phyloP scores from a whole-genome alignment of 805 yeast species.

The Starmerella powellii region DNA sequence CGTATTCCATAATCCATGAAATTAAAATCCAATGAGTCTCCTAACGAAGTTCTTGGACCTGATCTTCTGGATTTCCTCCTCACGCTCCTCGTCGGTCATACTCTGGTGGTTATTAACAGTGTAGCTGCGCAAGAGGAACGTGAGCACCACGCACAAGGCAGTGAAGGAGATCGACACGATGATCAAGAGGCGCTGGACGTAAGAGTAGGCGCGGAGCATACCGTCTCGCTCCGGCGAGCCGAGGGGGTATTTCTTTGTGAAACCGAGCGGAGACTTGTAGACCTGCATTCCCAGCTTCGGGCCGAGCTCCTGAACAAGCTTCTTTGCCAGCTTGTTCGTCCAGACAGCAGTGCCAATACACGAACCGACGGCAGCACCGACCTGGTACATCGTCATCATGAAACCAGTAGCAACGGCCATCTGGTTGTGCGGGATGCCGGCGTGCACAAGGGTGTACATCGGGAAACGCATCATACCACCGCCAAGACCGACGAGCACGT shows the following conservation, averaged over 20 bases:
- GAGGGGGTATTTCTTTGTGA: slow-evolving; percentile 40
- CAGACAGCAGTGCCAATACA: slow-evolving; percentile 62
- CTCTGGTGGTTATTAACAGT: slow-evolving; percentile 7
- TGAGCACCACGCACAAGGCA: slow-evolving; percentile 17
- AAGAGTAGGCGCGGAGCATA: slow-evolving; percentile 45
- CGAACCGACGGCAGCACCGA: slow-evolving; percentile 55
- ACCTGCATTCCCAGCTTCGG: slow-evolving; percentile 35
- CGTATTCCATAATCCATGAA: not conserved
- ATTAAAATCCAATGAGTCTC: slow-evolving; percentile 4
- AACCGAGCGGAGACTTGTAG: slow-evolving; percentile 45
- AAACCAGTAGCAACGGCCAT: slow-evolving; percentile 53
- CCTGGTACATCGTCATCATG: slow-evolving; percentile 45
- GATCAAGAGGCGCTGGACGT: slow-evolving; percentile 47
- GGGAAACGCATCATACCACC: slow-evolving; percentile 62
- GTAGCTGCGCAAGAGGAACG: slow-evolving; percentile 9
- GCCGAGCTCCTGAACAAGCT: slow-evolving; percentile 32
- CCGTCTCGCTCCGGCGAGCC: slow-evolving; percentile 49
- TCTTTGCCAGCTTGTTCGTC: slow-evolving; percentile 45
- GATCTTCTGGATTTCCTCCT: slow-evolving; percentile 6
- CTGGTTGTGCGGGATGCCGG: slow-evolving; percentile 49
- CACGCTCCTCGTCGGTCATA: slow-evolving; percentile 15
- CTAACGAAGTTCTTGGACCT: not conserved
- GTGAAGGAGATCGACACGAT: slow-evolving; percentile 43
- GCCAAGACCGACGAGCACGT: slow-evolving; percentile 56
- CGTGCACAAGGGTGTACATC: slow-evolving; percentile 48